These are phyloP conservation scores for Basidioascus undulatus DNA, from an alignment of 768 basidiomycete genomes.

Conservation along the genomic window DNA sequence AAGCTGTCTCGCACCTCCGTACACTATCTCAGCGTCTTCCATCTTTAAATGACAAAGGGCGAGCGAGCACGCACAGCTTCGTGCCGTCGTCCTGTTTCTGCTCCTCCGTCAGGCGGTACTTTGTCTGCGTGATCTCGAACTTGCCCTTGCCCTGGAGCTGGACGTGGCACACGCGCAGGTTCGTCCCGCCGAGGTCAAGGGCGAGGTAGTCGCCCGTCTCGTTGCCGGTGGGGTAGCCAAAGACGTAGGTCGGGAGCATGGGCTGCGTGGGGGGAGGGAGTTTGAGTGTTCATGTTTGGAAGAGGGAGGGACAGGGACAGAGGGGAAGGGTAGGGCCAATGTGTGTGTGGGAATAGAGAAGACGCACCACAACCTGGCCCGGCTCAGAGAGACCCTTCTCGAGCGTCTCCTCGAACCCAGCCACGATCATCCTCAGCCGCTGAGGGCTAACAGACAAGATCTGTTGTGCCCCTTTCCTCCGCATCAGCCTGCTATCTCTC, in stretches of 20 bases:
- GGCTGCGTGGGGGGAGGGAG: constrained; percentile 26
- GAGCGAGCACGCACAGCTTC: constrained; percentile 32
- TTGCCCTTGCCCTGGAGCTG: constrained; percentile 75
- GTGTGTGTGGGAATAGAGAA: background rate
- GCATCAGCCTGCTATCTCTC: too few relatives aligned
- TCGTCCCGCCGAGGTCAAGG: constrained; percentile 39
- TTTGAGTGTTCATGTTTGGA: background rate
- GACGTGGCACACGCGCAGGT: constrained; percentile 94
- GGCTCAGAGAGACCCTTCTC: constrained; percentile 62
- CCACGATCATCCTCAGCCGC: constrained; percentile 51
- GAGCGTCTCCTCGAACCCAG: constrained; percentile 79
- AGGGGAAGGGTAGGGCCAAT: background rate
- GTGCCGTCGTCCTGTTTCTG: constrained; percentile 97
- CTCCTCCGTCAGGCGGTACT: constrained; percentile 88
- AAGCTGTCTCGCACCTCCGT: constrained; percentile 20
- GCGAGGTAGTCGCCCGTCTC: constrained; percentile 80
- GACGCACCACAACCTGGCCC: constrained; percentile 65
- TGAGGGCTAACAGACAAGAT: constrained; percentile 13
- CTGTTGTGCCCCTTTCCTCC: too few relatives aligned
- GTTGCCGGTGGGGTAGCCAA: constrained; percentile 70
- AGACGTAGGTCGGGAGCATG: constrained; percentile 93
- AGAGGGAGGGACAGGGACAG: too few relatives aligned
- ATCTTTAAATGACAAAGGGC: background rate
- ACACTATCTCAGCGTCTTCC: background rate
- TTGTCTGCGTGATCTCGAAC: constrained; percentile 93